phyloP scores from a whole-genome alignment of 2,329 filamentous ascomycete genomes.

The Nothophaeocryptopus gaeumannii region DNA sequence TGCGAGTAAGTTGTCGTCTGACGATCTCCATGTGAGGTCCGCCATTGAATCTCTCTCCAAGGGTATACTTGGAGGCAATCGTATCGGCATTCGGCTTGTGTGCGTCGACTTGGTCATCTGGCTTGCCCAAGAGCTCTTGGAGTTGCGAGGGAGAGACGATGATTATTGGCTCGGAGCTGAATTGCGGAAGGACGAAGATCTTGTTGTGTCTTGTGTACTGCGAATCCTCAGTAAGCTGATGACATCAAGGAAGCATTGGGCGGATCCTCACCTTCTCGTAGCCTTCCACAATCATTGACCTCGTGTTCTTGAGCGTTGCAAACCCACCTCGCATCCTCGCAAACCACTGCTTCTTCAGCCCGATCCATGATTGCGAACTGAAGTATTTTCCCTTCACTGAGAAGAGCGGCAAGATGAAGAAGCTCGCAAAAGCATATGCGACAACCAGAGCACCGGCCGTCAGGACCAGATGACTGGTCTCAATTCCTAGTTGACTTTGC shows the following conservation, averaged over 20 bases:
- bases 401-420: slow-evolving; percentile 13
- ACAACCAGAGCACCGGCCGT: slow-evolving; percentile 12
- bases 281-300: slow-evolving; percentile 16
- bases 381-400: slow-evolving; percentile 13
- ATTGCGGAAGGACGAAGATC: slow-evolving; percentile 25
- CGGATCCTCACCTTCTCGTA: slow-evolving; percentile 16
- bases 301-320: slow-evolving; percentile 14
- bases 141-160: slow-evolving; percentile 21
- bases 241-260: not conserved
- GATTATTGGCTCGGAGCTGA: slow-evolving; percentile 19
- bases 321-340: slow-evolving; percentile 16
- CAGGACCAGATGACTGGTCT: slow-evolving; percentile 8
- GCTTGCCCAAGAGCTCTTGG: slow-evolving; percentile 18
- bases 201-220: slow-evolving; percentile 17
- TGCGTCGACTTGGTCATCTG: slow-evolving; percentile 21
- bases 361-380: slow-evolving; percentile 18
- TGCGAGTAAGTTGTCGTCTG: slow-evolving; percentile 23
- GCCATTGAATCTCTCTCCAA: slow-evolving; percentile 9
- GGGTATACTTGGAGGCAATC: slow-evolving; percentile 17
- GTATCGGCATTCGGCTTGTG: slow-evolving; percentile 13
- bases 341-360: slow-evolving; percentile 19
- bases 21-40: slow-evolving; percentile 23
- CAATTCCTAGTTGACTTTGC: not conserved
- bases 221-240: not conserved
- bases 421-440: slow-evolving; percentile 10